These are phyloP conservation scores for Colletotrichum orbiculare DNA, from an alignment of 2,329 filamentous ascomycete genomes.

Conservation along the genomic window DNA sequence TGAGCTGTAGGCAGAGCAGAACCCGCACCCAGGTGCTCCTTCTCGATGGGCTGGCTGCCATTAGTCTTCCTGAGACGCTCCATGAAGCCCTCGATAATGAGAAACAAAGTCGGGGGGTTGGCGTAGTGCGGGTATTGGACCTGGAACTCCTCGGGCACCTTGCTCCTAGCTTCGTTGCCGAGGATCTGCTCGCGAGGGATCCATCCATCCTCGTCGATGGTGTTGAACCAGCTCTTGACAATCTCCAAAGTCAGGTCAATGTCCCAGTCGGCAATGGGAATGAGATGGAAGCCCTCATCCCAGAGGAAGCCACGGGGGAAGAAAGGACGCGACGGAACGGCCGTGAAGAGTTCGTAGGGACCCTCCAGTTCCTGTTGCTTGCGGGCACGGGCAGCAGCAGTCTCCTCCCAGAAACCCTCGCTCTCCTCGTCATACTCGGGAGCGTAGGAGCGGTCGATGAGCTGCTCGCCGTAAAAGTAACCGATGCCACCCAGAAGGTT, in stretches of 20 bases:
- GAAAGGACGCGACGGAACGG: slow-evolving; percentile 91
- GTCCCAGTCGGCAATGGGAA: slow-evolving; percentile 94
- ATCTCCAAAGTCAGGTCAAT: slow-evolving; percentile 88
- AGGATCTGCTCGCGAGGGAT: slow-evolving; percentile 97
- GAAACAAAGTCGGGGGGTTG: slow-evolving; percentile 94
- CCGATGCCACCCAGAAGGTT: slow-evolving; percentile 95
- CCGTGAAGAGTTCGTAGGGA: slow-evolving; percentile 89
- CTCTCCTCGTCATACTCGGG: slow-evolving; percentile 94
- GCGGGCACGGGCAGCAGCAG: slow-evolving; percentile 79
- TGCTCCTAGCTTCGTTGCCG: slow-evolving; percentile 89
- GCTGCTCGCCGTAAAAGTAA: slow-evolving; percentile 89
- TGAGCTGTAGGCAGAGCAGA: slow-evolving; percentile 70
- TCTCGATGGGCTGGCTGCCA: slow-evolving; percentile 55
- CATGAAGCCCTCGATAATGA: slow-evolving; percentile 86
- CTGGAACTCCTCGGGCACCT: slow-evolving; percentile 93
- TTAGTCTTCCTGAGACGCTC: slow-evolving; percentile 75
- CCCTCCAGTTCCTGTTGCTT: slow-evolving; percentile 78
- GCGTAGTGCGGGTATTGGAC: slow-evolving; percentile 97
- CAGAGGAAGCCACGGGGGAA: slow-evolving; percentile 97
- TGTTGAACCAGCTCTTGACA: slow-evolving; percentile 92
- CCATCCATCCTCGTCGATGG: slow-evolving; percentile 98
- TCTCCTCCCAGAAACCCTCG: slow-evolving; percentile 95
- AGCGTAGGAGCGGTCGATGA: slow-evolving; percentile 93
- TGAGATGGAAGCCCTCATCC: slow-evolving; percentile 97
- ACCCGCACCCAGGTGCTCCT: slow-evolving; percentile 55